phyloP scores from a whole-genome alignment of 768 basidiomycete species.

The Macrocybe gigantea region DNA sequence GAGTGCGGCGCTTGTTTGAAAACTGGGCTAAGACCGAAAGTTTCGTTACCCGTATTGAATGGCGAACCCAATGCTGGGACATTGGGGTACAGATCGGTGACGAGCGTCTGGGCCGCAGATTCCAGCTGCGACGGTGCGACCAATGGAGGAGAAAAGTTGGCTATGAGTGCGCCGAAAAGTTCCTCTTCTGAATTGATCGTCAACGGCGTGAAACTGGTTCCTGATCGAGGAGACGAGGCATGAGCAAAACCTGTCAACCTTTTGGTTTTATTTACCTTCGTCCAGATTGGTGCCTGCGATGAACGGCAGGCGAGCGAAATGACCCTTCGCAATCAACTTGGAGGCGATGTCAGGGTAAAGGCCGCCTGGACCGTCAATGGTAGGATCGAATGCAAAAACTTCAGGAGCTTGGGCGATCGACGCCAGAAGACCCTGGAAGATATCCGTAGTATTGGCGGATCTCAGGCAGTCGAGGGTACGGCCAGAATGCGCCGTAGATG shows the following conservation, averaged over 20 bases:
- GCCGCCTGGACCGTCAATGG: conserved; percentile 34
- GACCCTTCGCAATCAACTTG: conserved; percentile 21
- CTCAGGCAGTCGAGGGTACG: conserved; percentile 25
- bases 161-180: conserved; percentile 13
- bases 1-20: conserved; percentile 32
- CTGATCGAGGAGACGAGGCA: conserved; percentile 11
- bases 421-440: conserved; percentile 19
- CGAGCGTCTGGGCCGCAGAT: conserved; percentile 13
- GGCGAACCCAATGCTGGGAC: conserved; percentile 36
- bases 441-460: conserved; percentile 20
- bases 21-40: conserved; percentile 33
- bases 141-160: conserved; percentile 20
- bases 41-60: conserved; percentile 37
- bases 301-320: conserved; percentile 34
- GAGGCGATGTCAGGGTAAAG: conserved; percentile 35
- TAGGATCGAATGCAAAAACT: conserved; percentile 28
- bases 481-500: conserved; percentile 17
- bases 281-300: conserved; percentile 40
- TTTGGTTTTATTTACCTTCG: conserved; percentile 26
- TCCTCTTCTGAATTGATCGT: conserved; percentile 17
- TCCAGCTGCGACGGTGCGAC: conserved; percentile 11
- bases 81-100: conserved; percentile 33
- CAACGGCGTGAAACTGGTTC: conserved; percentile 21
- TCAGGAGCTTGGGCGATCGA: conserved; percentile 17
- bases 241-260: too few relatives aligned